phyloP scores from a whole-genome alignment of 2,329 filamentous ascomycete genomes.

The Fusarium neocosmosporiellum region DNA sequence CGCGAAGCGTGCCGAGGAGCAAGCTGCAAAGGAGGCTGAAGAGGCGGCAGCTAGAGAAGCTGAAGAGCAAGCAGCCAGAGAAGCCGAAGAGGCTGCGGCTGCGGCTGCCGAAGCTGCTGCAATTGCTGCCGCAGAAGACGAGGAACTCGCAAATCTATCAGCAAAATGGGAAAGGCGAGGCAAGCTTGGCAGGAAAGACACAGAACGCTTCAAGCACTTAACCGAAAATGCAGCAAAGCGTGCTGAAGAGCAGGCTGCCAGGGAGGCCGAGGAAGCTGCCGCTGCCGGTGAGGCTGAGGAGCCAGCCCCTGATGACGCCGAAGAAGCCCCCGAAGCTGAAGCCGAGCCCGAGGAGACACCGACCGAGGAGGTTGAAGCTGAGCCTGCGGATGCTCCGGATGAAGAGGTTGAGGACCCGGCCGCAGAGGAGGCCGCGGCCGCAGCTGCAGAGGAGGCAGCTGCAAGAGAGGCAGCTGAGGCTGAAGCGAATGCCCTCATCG shows the following conservation, averaged over 20 bases:
- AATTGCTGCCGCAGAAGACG: constrained; percentile 32
- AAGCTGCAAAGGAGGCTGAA: constrained; percentile 49
- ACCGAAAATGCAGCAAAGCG: constrained; percentile 27
- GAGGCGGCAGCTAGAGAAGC: constrained; percentile 50
- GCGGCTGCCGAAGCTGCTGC: constrained; percentile 43
- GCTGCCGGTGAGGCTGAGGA: constrained; percentile 15
- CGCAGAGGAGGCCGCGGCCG: constrained; percentile 36
- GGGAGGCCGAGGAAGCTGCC: constrained; percentile 17
- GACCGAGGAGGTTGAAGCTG: constrained; percentile 39
- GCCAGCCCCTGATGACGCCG: constrained; percentile 32
- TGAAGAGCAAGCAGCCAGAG: constrained; percentile 30
- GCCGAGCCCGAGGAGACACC: constrained; percentile 19
- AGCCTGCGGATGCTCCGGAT: constrained; percentile 31
- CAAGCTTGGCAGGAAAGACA: constrained; percentile 39
- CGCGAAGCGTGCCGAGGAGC: constrained; percentile 48
- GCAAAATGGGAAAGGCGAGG: constrained; percentile 37
- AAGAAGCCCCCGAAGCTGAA: constrained; percentile 22
- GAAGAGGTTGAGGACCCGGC: constrained; percentile 38
- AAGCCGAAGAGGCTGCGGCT: constrained; percentile 39
- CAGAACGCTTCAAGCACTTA: constrained; percentile 34
- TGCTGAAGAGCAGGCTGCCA: constrained; percentile 27
- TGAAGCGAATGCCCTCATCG: constrained; percentile 21
- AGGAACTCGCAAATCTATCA: constrained; percentile 24
- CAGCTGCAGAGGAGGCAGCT: constrained; percentile 34
- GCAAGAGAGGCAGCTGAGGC: constrained; percentile 33